Evolutionary conservation across 1,139 yeast genomes (phyloP).

Genomic region (Saccharomyces hybrid): DNA sequence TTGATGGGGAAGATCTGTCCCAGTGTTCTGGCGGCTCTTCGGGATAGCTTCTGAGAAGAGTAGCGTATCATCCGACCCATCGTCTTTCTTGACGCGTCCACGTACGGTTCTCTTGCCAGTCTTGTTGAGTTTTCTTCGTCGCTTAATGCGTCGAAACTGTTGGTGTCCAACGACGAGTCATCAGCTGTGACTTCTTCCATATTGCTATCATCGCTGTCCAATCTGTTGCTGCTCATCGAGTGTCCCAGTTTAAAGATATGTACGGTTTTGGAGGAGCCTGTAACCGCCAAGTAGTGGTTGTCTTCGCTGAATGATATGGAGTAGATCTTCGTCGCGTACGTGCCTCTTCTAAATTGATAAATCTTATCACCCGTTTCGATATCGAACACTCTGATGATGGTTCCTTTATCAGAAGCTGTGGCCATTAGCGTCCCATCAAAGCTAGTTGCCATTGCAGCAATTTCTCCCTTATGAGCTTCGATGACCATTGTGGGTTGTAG

Average conservation of each 20-base stretch:
- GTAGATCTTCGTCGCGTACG: slow-evolving; percentile 85
- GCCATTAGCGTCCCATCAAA: slow-evolving; percentile 78
- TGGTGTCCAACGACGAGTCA: slow-evolving; percentile 14
- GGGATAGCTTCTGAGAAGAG: slow-evolving; percentile 43
- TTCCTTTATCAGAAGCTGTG: slow-evolving; percentile 93
- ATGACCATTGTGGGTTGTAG: slow-evolving; percentile 82
- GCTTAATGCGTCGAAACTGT: slow-evolving; percentile 3
- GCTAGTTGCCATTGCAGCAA: slow-evolving; percentile 73
- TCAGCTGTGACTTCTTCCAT: slow-evolving; percentile 28
- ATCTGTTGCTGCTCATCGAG: slow-evolving; percentile 11
- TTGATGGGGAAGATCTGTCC: slow-evolving; percentile 76
- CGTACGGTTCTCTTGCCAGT: slow-evolving; percentile 47
- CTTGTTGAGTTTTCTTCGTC: slow-evolving; percentile 2
- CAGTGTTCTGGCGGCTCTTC: slow-evolving; percentile 82
- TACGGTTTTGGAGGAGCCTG: slow-evolving; percentile 88
- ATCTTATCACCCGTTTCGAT: slow-evolving; percentile 76
- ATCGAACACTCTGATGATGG: slow-evolving; percentile 82
- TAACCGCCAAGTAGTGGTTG: slow-evolving; percentile 68
- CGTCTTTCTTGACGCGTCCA: slow-evolving; percentile 61
- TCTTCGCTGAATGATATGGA: slow-evolving; percentile 74
- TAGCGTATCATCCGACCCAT: slow-evolving; percentile 62
- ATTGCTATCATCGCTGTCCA: slow-evolving; percentile 24
- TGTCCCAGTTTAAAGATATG: slow-evolving; percentile 67
- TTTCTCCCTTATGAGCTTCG: slow-evolving; percentile 84
- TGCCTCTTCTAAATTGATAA: slow-evolving; percentile 88